Percentiles rank a stretch among this genome's conserved stretches.
Evolutionary conservation across 2,329 filamentous ascomycete genomes (phyloP).

Genomic region (Phialemonium atrogriseum): DNA sequence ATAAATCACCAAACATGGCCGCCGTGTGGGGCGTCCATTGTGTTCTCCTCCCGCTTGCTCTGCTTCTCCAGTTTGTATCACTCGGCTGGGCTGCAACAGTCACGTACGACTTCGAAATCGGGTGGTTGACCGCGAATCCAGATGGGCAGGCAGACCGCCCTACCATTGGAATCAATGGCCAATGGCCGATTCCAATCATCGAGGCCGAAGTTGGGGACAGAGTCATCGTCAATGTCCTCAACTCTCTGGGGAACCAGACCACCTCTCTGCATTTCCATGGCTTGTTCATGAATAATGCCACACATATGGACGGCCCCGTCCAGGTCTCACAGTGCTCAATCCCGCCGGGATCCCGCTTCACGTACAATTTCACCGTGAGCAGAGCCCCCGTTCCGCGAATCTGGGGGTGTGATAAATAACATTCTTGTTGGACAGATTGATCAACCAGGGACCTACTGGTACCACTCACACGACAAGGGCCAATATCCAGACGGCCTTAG

Average conservation of each 20-base stretch:
- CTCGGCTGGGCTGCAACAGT: constrained; percentile 31
- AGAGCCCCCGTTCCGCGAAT: constrained; percentile 6
- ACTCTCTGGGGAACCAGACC: constrained; percentile 52
- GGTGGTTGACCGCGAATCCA: constrained; percentile 64
- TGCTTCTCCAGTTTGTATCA: constrained; percentile 5
- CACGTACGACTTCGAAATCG: constrained; percentile 58
- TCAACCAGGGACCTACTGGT: constrained; percentile 73
- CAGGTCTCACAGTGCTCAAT: constrained; percentile 62
- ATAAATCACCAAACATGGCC: not conserved
- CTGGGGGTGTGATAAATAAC: not conserved
- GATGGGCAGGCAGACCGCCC: constrained; percentile 57
- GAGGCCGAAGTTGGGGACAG: constrained; percentile 54
- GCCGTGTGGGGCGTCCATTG: not conserved
- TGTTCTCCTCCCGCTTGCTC: constrained; percentile 2
- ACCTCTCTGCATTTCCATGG: constrained; percentile 66
- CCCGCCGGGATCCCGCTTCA: constrained; percentile 53
- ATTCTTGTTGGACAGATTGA: constrained; percentile 31
- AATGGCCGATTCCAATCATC: constrained; percentile 66
- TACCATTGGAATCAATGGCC: constrained; percentile 68
- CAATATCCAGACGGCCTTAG: constrained; percentile 66
- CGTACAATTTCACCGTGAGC: constrained; percentile 59
- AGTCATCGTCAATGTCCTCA: constrained; percentile 49
- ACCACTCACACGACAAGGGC: constrained; percentile 59
- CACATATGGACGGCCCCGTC: constrained; percentile 62
- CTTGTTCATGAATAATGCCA: constrained; percentile 58